Evolutionary conservation across 1,284 basidiomycete genomes (phyloP).

Genomic region (Rhodotorula mucilaginosa): DNA sequence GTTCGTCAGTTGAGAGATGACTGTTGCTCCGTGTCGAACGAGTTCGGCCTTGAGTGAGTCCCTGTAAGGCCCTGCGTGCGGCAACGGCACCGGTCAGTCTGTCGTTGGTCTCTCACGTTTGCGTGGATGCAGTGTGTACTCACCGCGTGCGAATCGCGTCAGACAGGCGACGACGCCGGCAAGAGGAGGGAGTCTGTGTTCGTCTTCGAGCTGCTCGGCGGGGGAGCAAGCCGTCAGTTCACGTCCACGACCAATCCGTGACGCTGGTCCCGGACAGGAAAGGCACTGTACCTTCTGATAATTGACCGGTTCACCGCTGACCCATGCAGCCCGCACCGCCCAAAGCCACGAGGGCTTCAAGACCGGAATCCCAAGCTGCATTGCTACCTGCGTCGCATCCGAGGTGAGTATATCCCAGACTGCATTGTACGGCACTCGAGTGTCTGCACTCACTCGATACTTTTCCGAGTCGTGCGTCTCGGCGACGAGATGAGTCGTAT

Average conservation of each 20-base stretch:
- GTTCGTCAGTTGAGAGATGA: slow-evolving; percentile 26
- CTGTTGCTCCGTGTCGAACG: slow-evolving; percentile 27
- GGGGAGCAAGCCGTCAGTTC: too few relatives aligned
- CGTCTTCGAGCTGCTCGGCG: slow-evolving; percentile 54
- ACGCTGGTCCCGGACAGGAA: not conserved
- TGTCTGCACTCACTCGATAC: slow-evolving; percentile 58
- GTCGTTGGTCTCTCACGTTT: too few relatives aligned
- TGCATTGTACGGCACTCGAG: too few relatives aligned
- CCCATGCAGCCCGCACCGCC: slow-evolving; percentile 68
- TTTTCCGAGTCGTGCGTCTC: slow-evolving; percentile 68
- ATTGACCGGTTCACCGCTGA: slow-evolving; percentile 70
- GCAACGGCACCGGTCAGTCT: not conserved
- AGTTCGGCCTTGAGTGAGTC: slow-evolving; percentile 5
- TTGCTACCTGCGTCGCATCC: slow-evolving; percentile 59
- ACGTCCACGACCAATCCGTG: not conserved
- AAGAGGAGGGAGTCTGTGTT: slow-evolving; percentile 66
- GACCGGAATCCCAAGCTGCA: slow-evolving; percentile 70
- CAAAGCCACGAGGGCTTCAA: slow-evolving; percentile 68
- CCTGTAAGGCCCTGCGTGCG: slow-evolving; percentile 17
- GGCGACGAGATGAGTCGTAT: slow-evolving; percentile 75
- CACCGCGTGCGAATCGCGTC: slow-evolving; percentile 50
- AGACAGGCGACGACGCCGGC: slow-evolving; percentile 61
- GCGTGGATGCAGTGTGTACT: not conserved
- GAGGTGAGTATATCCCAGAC: too few relatives aligned
- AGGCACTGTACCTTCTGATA: slow-evolving; percentile 54